Conservation (phyloP, 1,139 yeast species). For the Oligophagozyma castellii region DNA sequence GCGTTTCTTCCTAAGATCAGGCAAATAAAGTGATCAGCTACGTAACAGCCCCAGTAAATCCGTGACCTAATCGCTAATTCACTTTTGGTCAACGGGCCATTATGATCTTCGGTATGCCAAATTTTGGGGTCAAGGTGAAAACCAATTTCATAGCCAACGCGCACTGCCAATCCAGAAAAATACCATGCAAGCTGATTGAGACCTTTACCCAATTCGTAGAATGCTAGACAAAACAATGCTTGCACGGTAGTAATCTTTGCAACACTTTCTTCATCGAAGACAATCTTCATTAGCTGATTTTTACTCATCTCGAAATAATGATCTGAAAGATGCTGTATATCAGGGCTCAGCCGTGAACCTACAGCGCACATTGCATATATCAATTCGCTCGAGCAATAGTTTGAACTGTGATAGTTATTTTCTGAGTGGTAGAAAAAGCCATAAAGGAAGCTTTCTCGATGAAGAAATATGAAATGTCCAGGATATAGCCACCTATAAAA, state of each 20-base stretch:
- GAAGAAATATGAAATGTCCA: conserved; percentile 47
- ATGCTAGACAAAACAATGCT: conserved; percentile 38
- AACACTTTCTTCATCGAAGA: conserved; percentile 25
- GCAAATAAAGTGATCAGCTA: conserved; percentile 52
- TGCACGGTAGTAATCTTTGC: conserved; percentile 30
- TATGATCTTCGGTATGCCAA: conserved; percentile 29
- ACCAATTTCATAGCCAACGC: conserved; percentile 55
- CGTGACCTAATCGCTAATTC: conserved; percentile 45
- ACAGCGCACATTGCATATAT: conserved; percentile 45
- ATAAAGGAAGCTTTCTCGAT: conserved; percentile 48
- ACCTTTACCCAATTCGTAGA: conserved; percentile 48
- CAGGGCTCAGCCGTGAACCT: conserved; percentile 38
- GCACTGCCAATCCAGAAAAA: conserved; percentile 48
- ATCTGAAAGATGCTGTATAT: conserved; percentile 29
- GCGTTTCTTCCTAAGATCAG: conserved; percentile 47
- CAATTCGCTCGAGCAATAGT: conserved; percentile 40
- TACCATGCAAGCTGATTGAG: conserved; percentile 49
- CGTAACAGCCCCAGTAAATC: conserved; percentile 54
- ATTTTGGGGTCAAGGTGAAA: conserved; percentile 49
- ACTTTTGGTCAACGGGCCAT: conserved; percentile 18
- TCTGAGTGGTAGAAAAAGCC: conserved; percentile 35
- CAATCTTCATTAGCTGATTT: conserved; percentile 28
- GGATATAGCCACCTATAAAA: conserved; percentile 58
- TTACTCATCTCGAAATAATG: conserved; percentile 38
- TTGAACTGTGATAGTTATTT: conserved; percentile 22